phyloP scores from a whole-genome alignment of 305 asterid genomes.

The Caryopteris hybrid region DNA sequence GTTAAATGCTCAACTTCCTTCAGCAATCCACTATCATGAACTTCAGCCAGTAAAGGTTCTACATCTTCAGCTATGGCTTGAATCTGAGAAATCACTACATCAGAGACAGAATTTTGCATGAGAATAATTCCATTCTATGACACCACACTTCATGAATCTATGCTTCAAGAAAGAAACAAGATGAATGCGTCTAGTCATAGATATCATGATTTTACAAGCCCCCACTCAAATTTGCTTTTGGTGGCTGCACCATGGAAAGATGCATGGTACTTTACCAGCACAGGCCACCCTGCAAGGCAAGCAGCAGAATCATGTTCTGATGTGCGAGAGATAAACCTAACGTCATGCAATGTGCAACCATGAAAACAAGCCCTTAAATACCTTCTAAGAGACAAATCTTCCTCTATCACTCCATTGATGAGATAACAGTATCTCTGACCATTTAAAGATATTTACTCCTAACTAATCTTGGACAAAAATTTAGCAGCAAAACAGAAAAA shows the following conservation, averaged over 20 bases:
- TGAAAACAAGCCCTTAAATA: not conserved
- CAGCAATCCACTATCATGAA: constrained; percentile 80
- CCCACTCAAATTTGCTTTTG: not conserved
- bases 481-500: not conserved
- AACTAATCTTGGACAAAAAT: constrained; percentile 1
- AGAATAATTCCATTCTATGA: constrained; percentile 32
- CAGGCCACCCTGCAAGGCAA: not conserved
- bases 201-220: constrained; percentile 11
- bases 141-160: constrained; percentile 10
- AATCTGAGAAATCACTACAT: constrained; percentile 84
- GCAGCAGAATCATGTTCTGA: not conserved
- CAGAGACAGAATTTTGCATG: constrained; percentile 56
- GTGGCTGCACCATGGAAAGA: constrained; percentile 3
- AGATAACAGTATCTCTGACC: not conserved
- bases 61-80: constrained; percentile 88
- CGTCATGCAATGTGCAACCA: not conserved
- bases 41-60: constrained; percentile 84
- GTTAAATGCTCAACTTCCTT: constrained; percentile 83
- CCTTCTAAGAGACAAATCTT: not conserved
- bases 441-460: not conserved
- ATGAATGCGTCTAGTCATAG: not conserved
- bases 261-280: constrained; percentile 1
- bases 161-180: constrained; percentile 1
- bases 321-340: not conserved
- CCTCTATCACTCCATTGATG: not conserved